These are phyloP conservation scores for Plasmodium inui DNA, from an alignment of 169 alveolate genomes.

Conservation along the genomic window DNA sequence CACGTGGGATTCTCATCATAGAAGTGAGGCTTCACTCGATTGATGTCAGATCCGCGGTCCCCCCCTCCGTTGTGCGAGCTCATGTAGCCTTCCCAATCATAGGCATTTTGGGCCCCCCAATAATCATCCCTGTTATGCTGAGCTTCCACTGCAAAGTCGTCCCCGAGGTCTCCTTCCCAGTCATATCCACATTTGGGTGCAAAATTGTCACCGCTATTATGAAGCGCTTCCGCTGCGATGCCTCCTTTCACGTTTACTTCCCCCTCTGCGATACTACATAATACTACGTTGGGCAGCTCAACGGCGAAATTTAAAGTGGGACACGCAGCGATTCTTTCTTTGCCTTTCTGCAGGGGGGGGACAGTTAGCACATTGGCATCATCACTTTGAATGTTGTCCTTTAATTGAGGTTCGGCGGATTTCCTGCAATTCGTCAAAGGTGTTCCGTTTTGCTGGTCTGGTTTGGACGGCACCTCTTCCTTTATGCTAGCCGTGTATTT, in stretches of 20 bases:
- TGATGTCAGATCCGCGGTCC: background rate
- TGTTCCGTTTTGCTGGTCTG: background rate
- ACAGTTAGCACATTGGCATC: background rate
- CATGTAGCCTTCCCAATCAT: background rate
- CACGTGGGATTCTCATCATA: background rate
- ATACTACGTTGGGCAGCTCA: background rate
- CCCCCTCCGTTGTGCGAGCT: background rate
- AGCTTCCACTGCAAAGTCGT: background rate
- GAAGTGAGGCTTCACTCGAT: background rate
- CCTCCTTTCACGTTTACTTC: background rate
- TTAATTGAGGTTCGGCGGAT: background rate
- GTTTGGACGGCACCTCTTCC: background rate
- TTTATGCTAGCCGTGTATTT: background rate
- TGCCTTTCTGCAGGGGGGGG: background rate
- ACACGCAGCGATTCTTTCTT: background rate
- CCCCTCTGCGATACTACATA: background rate
- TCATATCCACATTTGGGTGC: background rate
- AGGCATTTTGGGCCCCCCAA: background rate
- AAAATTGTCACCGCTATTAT: background rate
- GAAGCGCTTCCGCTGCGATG: background rate
- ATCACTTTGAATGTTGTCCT: background rate
- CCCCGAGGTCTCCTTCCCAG: background rate
- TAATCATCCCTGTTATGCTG: background rate
- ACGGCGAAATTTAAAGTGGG: background rate
- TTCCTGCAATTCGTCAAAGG: background rate